A percentile compares a stretch with the other conserved stretches of the same genome.
phyloP scores from a whole-genome alignment of 164 flowering plant genomes.

The Macadamia integrifolia region DNA sequence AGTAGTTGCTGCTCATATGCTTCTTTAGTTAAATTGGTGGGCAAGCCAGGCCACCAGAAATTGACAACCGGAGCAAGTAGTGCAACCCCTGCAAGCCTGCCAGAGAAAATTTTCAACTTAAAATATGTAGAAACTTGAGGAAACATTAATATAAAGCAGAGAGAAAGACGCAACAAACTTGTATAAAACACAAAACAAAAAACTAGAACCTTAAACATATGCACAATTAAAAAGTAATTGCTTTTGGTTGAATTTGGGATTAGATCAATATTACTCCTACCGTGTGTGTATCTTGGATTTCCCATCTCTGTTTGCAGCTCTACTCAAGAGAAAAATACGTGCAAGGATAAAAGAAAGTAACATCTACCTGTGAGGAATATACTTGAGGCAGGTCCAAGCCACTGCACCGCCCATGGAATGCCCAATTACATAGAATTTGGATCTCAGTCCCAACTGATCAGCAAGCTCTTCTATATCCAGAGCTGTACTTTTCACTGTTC shows the following conservation, averaged over 20 bases:
- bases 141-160: neutral
- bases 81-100: slow-evolving; percentile 81
- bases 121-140: neutral
- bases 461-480: slow-evolving; percentile 74
- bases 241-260: too few relatives aligned
- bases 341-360: neutral
- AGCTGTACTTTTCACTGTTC: slow-evolving; percentile 50
- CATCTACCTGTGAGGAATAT: slow-evolving; percentile 69
- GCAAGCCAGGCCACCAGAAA: slow-evolving; percentile 85
- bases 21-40: slow-evolving; percentile 55
- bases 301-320: too few relatives aligned
- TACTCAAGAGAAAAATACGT: too few relatives aligned
- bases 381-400: slow-evolving; percentile 59
- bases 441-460: slow-evolving; percentile 54
- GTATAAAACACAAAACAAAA: neutral
- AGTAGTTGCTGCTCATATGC: slow-evolving; percentile 35
- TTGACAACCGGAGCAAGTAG: slow-evolving; percentile 72
- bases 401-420: slow-evolving; percentile 65
- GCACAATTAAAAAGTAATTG: too few relatives aligned
- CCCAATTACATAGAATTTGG: slow-evolving; percentile 57
- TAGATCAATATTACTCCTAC: too few relatives aligned
- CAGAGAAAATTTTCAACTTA: neutral
- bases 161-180: neutral
- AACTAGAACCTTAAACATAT: neutral
- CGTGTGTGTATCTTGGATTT: too few relatives aligned